Base-by-base conservation (phyloP, 2,329 filamentous ascomycete genomes). In the Orbilia brochopaga region DNA sequence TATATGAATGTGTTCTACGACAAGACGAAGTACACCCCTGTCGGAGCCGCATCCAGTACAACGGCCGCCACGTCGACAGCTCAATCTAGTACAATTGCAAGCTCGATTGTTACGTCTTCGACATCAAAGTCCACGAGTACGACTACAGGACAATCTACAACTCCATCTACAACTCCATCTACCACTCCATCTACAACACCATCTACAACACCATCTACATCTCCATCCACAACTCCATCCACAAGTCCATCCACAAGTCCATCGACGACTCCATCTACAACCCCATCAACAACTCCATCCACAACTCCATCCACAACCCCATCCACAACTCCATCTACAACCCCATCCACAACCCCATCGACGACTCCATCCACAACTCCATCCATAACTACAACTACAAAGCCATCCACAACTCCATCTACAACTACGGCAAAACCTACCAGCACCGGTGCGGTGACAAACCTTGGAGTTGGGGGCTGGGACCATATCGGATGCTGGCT, bases 1-100 rank as follows among this genome's bases (percentile, higher is more conserved):
- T 80, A 76, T 52, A 73, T 79, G 62, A 79, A 74, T 32, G 37
- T 73, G 23, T 69, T 69, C 30, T 69, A 69, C 32, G 65, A 69
- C 35, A 52, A 48, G 1, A 46, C 44, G n/a, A 57, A 35, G 40
- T 70, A 59, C 37, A 70, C 65, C 1, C 65, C 65, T 2, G 17
- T 15, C 21, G 40, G 32, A 1, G 2, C 37, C 6, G 53, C 7
- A 42, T 42, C 1, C 27, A 54, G n/a, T 3, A 32, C 27, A 32
- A 32, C 27, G 27, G 8, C 27, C 27, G 8, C 27, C 27, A n/a
- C 27, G 27, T 32, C 3, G 8, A 32, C 27, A 32, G 27, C 27
- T 32, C 27, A n/a, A n/a, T n/a, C n/a, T n/a, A n/a, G n/a, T n/a
- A n/a, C n/a, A n/a, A n/a, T n/a, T n/a, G n/a, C n/a, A n/a, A n/a